Percentiles rank a stretch among this genome's conserved stretches.
phyloP scores from a whole-genome alignment of 2,329 filamentous ascomycete genomes.

The Eutypa lata region DNA sequence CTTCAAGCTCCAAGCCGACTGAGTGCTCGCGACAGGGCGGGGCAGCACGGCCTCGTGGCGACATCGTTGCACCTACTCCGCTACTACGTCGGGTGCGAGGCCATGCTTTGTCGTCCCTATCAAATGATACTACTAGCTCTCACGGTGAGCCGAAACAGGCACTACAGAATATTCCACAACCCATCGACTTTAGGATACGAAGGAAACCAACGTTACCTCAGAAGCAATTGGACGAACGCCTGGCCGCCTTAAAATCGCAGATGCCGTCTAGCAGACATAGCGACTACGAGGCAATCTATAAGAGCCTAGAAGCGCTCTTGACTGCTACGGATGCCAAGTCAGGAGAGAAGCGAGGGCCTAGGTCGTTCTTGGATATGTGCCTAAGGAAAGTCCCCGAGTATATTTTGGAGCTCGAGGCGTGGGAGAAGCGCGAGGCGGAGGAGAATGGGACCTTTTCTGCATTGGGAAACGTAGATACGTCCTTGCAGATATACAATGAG shows the following conservation, averaged over 20 bases:
- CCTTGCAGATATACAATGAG: conserved; percentile 45
- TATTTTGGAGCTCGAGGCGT: conserved; percentile 41
- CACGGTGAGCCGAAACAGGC: background rate
- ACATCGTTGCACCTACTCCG: conserved; percentile 25
- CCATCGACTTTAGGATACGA: background rate
- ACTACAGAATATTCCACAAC: background rate
- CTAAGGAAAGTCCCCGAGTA: conserved; percentile 46
- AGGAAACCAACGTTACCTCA: conserved; percentile 7
- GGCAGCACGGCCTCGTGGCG: conserved; percentile 11
- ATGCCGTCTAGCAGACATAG: conserved; percentile 27
- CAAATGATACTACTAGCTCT: background rate
- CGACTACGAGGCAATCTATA: conserved; percentile 43
- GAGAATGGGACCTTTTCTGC: conserved; percentile 33
- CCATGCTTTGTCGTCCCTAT: conserved; percentile 18
- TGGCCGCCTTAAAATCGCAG: conserved; percentile 31
- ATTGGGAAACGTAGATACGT: conserved; percentile 35
- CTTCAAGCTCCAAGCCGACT: conserved; percentile 9
- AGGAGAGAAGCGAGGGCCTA: conserved; percentile 23
- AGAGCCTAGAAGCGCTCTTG: conserved; percentile 42
- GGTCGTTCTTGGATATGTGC: conserved; percentile 47
- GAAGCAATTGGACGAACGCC: conserved; percentile 29
- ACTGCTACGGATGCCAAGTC: conserved; percentile 32
- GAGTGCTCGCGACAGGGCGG: conserved; percentile 9
- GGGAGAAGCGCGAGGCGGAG: conserved; percentile 36
- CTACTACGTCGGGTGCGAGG: conserved; percentile 26